These are phyloP conservation scores for Chenopodium formosanum DNA, from an alignment of 148 eudicot species.

Conservation along the genomic window DNA sequence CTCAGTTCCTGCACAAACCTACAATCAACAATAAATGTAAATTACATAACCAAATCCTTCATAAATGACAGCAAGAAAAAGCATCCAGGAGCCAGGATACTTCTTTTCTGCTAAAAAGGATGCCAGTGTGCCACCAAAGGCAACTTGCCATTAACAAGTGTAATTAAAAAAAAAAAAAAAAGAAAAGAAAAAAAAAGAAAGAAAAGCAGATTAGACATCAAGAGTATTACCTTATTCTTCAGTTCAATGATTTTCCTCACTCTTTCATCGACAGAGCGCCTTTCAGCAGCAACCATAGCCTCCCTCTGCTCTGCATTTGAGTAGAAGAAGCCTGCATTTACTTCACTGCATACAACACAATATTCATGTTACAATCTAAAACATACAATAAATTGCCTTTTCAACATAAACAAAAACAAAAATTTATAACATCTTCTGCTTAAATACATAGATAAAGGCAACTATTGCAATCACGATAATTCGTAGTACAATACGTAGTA, in stretches of 20 bases:
- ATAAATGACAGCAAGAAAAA: not conserved
- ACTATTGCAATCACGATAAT: not conserved
- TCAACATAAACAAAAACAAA: not conserved
- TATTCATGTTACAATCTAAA: not conserved
- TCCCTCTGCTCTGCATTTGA: conserved; percentile 97
- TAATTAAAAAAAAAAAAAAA: not conserved
- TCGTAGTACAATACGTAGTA: not conserved
- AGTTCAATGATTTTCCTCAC: conserved; percentile 84
- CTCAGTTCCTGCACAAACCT: conserved; percentile 84
- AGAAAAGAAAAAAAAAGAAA: not conserved
- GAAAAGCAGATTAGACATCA: not conserved
- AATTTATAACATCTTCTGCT: not conserved
- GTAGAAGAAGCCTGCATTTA: conserved; percentile 99
- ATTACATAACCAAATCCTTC: not conserved
- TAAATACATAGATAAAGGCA: not conserved
- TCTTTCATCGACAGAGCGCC: conserved; percentile 93
- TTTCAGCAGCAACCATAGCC: conserved; percentile 97
- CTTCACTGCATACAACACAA: conserved; percentile 61
- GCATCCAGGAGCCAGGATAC: not conserved
- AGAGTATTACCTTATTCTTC: conserved; percentile 73
- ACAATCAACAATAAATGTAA: conserved; percentile 15
- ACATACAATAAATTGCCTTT: too few species aligned
- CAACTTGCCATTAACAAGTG: not conserved
- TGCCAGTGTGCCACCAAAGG: not conserved
- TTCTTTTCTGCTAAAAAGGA: not conserved